Conservation (phyloP, 345 rosid species). For the Linum trigynum region DNA sequence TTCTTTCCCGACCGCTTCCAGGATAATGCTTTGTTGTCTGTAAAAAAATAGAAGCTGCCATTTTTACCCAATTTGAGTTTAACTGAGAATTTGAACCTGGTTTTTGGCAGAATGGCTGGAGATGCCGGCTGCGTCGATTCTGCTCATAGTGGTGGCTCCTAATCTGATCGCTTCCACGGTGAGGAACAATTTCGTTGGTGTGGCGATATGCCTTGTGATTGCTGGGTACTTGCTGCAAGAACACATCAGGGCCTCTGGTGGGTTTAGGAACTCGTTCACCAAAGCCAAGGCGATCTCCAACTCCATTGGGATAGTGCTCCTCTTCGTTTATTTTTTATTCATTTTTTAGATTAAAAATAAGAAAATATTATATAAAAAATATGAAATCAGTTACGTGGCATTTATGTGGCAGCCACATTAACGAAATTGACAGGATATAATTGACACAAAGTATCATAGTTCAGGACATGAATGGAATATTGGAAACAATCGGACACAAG, state of each 20-base stretch:
- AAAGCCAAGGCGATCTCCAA: conserved; percentile 76
- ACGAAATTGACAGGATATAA: too few species aligned
- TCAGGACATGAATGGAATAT: too few species aligned
- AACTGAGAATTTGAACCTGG: not conserved
- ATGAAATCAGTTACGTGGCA: too few species aligned
- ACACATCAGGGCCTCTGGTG: too few species aligned
- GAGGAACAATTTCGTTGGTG: conserved; percentile 51
- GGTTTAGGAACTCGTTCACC: too few species aligned
- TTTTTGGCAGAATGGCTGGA: not conserved
- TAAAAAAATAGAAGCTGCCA: not conserved
- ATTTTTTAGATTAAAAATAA: too few species aligned
- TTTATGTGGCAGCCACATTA: too few species aligned
- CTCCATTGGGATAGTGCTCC: conserved; percentile 64
- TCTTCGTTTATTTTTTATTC: conserved; percentile 71
- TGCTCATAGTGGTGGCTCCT: too few species aligned
- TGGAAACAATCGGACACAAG: too few species aligned
- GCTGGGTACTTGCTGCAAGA: conserved; percentile 76
- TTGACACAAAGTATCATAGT: too few species aligned
- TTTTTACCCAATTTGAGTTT: not conserved
- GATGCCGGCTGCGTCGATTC: not conserved
- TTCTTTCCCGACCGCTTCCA: not conserved
- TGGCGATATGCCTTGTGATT: conserved; percentile 52
- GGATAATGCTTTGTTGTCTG: not conserved
- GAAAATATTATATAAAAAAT: too few species aligned
- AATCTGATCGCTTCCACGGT: conserved; percentile 18